Evolutionary conservation across 2,329 filamentous ascomycete genomes (phyloP), one percentile per base, ranked within the genome.

Genomic region (Talaromyces sp.): DNA sequence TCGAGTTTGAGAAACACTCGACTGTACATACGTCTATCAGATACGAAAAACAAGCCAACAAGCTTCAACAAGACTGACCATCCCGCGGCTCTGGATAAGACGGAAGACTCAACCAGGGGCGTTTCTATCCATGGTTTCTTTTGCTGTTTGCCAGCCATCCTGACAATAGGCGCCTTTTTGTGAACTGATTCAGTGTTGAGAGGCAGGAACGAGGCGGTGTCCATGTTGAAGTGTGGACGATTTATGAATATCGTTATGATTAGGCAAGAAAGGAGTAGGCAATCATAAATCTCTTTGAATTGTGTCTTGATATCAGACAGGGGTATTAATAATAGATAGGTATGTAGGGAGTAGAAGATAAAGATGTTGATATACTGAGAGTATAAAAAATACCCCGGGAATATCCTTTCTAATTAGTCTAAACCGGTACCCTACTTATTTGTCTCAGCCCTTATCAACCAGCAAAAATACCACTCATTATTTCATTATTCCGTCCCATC

Each of bases 1-100:
- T 96, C 91, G 65, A 95, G 85, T 75, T 96, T 96, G 70, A 96
- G 86, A 75, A 90, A 91, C 74, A 96, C 86, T 78, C 89, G 88
- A 79, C 89, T 73, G 64, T 36, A 23, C 23, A 23, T 23, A 23
- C 23, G 23, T 23, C 23, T 40, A 40, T 40, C 36, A 40, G 36
- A 40, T 40, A 40, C 36, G 14, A 40, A n/a, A 9, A 9, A 8
- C 8, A 40, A 3, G n/a, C 36, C 14, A 8, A 40, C 36, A 40
- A 14, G 50, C 28, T 30, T 10, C 12, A 34, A 18, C 9, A n/a
- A 14, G 23, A 73, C 82, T 71, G 77, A 90, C 88, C 89, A 93
- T 75, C 89, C 90, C 66, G 89, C 88, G 65, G 83, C 82, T 65
- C 85, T 83, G 51, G 89, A 92, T 42, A 93, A 81, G 14, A 85